Conservation (phyloP, 495 filamentous ascomycete species). For the Amphirosellinia nigrospora region DNA sequence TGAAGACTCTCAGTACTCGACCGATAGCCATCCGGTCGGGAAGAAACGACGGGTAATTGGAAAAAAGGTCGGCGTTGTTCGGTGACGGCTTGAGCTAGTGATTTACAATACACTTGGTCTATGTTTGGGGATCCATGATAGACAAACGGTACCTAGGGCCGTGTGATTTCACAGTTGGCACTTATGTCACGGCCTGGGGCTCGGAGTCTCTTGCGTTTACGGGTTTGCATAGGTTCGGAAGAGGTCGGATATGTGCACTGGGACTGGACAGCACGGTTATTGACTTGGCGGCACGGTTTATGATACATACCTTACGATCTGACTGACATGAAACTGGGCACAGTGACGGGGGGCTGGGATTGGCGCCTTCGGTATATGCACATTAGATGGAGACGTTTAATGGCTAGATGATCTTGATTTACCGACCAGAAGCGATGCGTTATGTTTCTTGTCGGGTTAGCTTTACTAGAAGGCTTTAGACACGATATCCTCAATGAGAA, state of each 20-base stretch:
- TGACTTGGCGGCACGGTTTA: neutral
- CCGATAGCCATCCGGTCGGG: constrained; percentile 21
- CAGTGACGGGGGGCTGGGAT: neutral
- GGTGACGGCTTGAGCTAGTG: constrained; percentile 12
- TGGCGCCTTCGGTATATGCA: neutral
- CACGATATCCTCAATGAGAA: constrained; percentile 3
- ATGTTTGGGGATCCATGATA: neutral
- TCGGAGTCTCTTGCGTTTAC: neutral
- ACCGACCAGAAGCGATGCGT: neutral
- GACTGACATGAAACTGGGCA: neutral
- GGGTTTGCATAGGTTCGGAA: neutral
- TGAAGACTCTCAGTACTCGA: constrained; percentile 27
- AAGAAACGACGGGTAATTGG: constrained; percentile 33
- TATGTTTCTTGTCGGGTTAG: neutral
- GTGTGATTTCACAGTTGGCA: neutral
- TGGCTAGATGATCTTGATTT: neutral
- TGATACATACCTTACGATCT: neutral
- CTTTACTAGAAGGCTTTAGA: neutral
- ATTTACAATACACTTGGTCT: neutral
- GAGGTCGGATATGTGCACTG: neutral
- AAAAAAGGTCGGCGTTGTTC: constrained; percentile 36
- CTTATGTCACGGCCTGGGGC: neutral
- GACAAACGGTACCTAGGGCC: neutral
- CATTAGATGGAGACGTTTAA: neutral
- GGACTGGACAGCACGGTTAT: neutral